Base-by-base conservation (phyloP, 139 green algal species). In the Helicosporidium sp. region DNA sequence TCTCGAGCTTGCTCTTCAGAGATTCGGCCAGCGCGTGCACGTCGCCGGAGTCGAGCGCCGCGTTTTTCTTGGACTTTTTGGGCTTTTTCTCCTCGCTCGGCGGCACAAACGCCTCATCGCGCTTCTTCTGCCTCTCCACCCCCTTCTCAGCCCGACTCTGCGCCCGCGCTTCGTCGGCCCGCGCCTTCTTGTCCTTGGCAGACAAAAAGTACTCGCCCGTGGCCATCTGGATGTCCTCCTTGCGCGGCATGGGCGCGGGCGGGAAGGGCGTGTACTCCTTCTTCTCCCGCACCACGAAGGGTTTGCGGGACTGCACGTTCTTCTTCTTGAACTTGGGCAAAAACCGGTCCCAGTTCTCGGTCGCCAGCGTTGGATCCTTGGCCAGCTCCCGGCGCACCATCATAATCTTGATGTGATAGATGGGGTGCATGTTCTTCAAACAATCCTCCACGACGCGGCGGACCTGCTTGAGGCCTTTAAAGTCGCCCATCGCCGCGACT, bases 271-370 rank as follows among this genome's bases (percentile, higher is more conserved):
- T 93, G 69, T 94, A 89, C 15, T 72, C 64, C 58, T 87, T 85
- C 64, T 85, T 84, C 52, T 77, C 65, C 5, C 48, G 43, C 19
- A 72, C 58, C 41, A 59, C 46, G 35, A 53, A 20, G 16, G 76
- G 70, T 61, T 94, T 93, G 49, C 75, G 76, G 12, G 76, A 65
- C 70, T 91, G 69, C 6, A 97, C 84, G 60, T 96, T 99, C 74
- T 93, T 94, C 73, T 94, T 94, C 64, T 93, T 94, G 72, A 97
- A 99, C 44, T 94, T 96, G 37, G 90, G 90, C 52, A 99, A 63
- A 62, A 99, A 99, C 47, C 89, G 72, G 24, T 96, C 80, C 90
- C 90, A 99, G 55, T 84, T 91, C 52, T 97, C 83, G 1, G 78
- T 46, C 5, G 68, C 68, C 39, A 94, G 40, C 15, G 18, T 27